Evolutionary conservation across 108 stramenopile species (phyloP), one percentile per base, ranked within the genome.

Genomic region (Aurantiochytrium sp.): DNA sequence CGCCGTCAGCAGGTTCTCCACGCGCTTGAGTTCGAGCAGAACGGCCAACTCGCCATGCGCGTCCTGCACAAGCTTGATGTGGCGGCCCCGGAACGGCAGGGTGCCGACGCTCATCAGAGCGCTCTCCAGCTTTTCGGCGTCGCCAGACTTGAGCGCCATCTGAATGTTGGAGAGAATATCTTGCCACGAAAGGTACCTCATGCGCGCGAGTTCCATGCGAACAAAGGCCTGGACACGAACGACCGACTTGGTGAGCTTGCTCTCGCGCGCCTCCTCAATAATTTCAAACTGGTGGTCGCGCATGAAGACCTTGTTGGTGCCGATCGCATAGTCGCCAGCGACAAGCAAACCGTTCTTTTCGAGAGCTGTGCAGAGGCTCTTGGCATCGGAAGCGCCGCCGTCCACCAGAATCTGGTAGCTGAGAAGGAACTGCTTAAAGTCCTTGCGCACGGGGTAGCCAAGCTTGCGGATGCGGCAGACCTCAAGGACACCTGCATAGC

Each of bases 251-350:
- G 45, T 60, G 73, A 92, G 88, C 58, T 91, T 58, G 60, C 88
- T 53, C 58, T 95, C 94, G 51, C 94, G 89, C 14, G 87, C 91
- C 5, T 71, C 51, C 83, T 95, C 94, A n/a, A 95, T 83, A 16
- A 90, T 89, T 5, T 58, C 55, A 28, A 87, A 90, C 73, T 93
- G 92, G 42, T 53, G 60, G 57, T 93, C 91, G 88, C 92, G 89
- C 94, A 95, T 94, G 90, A 95, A 94, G 44, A 95, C 60, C 88
- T 92, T 94, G 72, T 87, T 90, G 91, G 92, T 90, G 12, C 94
- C 93, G 59, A 91, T 88, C 28, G 87, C 83, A 60, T 90, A 92
- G 60, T 92, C 53, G 73, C 45, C 89, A 4, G 60, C 60, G 59
- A 88, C 72, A 14, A 92, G 89, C 35, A 91, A 51, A 58, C 72